A percentile compares a stretch with the other conserved stretches of the same genome.
Evolutionary conservation across 306 rosid species (phyloP).

Genomic region (Echinosophora koreensis): DNA sequence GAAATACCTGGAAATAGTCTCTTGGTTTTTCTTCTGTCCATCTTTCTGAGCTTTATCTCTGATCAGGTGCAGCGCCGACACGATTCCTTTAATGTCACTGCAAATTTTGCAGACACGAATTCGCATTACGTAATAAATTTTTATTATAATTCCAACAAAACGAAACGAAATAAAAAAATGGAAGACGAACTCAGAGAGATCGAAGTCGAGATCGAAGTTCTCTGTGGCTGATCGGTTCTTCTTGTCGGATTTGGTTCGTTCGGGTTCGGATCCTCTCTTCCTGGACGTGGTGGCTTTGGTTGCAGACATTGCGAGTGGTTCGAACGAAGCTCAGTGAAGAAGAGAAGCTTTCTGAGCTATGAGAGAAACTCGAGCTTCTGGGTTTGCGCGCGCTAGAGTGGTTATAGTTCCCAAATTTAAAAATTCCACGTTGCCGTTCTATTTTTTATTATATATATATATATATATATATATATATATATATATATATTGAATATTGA

Average conservation of each 20-base stretch:
- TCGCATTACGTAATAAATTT: slow-evolving; percentile 1
- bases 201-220: slow-evolving; percentile 61
- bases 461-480: too few species aligned
- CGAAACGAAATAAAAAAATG: not conserved
- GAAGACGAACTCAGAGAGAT: slow-evolving; percentile 72
- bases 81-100: slow-evolving; percentile 86
- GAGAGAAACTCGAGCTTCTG: slow-evolving; percentile 1
- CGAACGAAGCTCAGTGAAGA: slow-evolving; percentile 44
- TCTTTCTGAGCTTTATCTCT: slow-evolving; percentile 88
- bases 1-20: slow-evolving; percentile 85
- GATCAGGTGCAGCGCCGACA: slow-evolving; percentile 85
- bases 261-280: slow-evolving; percentile 64
- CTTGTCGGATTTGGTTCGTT: slow-evolving; percentile 57
- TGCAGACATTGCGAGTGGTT: slow-evolving; percentile 61
- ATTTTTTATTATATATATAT: too few species aligned
- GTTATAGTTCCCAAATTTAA: slow-evolving; percentile 17
- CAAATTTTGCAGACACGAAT: slow-evolving; percentile 30
- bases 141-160: slow-evolving; percentile 13
- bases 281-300: slow-evolving; percentile 54
- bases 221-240: slow-evolving; percentile 52
- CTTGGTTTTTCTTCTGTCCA: slow-evolving; percentile 94
- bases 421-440: slow-evolving; percentile 12
- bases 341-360: not conserved
- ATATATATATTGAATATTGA: too few species aligned
- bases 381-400: slow-evolving; percentile 50